Base-by-base conservation (phyloP, 2,329 filamentous ascomycete genomes). In the Colletotrichum eremochloae region DNA sequence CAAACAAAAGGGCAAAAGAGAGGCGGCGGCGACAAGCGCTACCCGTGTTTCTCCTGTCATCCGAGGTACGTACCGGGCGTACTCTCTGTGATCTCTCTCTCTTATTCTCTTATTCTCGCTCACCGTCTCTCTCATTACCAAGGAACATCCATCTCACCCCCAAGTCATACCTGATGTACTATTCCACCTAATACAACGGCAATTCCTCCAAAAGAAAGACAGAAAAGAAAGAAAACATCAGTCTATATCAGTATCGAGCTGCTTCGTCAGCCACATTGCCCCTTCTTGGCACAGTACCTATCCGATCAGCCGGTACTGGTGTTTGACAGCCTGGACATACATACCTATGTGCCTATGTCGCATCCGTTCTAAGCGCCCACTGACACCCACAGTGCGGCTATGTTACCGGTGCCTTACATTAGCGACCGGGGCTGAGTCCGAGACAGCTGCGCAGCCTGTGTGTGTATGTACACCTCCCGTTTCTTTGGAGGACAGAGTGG, bases 401-500 rank as follows among this genome's bases (percentile, higher is more conserved):
- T 63, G 67, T 58, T 36, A 50, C 3, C 42, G 38, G 64, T 68
- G 57, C 65, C 69, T 72, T 63, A 38, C 66, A 42, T 63, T 52
- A 53, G 65, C 65, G 56, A 48, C 12, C 38, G 58, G 69, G 69
- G 68, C 69, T 68, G 66, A 69, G 69, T 33, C 60, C n/a, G 8
- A 18, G 33, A 18, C 44, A 46, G 55, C 68, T 71, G 52, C 48
- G 57, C 63, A 63, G 24, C 63, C 36, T n/a, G 44, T 46, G 5
- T 15, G 14, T 42, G 11, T 38, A 7, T 6, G 15, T 56, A 42
- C 56, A 38, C n/a, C 50, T 57, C 14, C 12, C 8, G 4, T 24
- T 52, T 31, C n/a, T 29, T 29, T 14, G 1, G 48, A 5, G 48
- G n/a, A 11, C 18, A 11, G 18, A 46, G 18, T 46, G 7, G 24